A percentile compares a stretch with the other conserved stretches of the same genome.
phyloP scores from a whole-genome alignment of 2,329 filamentous ascomycete genomes.

The Pezicula radicicola region DNA sequence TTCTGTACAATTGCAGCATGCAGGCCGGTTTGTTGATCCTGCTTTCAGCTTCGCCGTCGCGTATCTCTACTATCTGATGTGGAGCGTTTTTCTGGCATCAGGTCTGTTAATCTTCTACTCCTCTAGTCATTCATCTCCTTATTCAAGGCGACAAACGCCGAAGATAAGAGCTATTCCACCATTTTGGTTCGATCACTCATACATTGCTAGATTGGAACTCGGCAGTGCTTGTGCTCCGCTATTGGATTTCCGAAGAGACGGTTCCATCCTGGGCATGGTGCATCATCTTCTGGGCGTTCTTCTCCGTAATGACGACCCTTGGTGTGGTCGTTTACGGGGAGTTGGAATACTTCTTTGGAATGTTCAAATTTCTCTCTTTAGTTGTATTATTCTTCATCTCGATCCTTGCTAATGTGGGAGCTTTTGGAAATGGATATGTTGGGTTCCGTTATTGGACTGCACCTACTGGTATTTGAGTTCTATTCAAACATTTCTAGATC shows the following conservation, averaged over 20 bases:
- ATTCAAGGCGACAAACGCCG: too few relatives aligned
- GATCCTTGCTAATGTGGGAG: conserved; percentile 8
- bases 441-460: conserved; percentile 10
- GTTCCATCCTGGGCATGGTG: conserved; percentile 7
- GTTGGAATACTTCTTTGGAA: conserved; percentile 8
- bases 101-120: too few relatives aligned
- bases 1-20: conserved; percentile 2
- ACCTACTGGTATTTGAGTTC: conserved; percentile 6
- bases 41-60: conserved; percentile 7
- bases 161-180: too few relatives aligned
- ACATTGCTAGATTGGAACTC: conserved; percentile 5
- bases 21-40: conserved; percentile 10
- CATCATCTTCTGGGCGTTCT: conserved; percentile 8
- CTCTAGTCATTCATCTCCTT: too few relatives aligned
- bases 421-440: conserved; percentile 9
- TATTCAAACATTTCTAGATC: not conserved
- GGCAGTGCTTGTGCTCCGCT: conserved; percentile 9
- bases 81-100: conserved; percentile 8
- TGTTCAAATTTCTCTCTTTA: conserved; percentile 8
- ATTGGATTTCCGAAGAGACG: conserved; percentile 17
- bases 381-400: conserved; percentile 10
- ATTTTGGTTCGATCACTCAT: too few relatives aligned
- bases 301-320: conserved; percentile 5
- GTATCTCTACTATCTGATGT: conserved; percentile 12
- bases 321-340: conserved; percentile 10